Base-by-base conservation (phyloP, 192 early-diverging fungal species). In the Coemansia sp. region DNA sequence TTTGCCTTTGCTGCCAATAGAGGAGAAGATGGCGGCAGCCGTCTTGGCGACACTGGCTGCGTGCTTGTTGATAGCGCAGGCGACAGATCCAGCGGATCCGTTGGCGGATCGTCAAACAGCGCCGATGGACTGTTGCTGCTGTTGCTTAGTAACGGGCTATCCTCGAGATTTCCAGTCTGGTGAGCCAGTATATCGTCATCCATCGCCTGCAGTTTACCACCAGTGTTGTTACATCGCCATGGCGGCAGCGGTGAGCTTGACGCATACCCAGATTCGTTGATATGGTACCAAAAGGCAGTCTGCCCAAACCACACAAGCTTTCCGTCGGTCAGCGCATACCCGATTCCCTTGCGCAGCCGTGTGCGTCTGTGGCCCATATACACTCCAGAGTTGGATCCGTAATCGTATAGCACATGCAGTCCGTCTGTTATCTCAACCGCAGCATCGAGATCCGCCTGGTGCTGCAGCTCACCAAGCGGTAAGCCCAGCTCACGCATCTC, bases 231-330 rank as follows among this genome's bases (percentile, higher is more conserved):
- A 3, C 68, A 54, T 32, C 65, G 64, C 80, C 80, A 82, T 11
- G 80, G 80, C 61, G 79, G 79, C 41, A 61, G 15, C 5, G 76
- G 76, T 38, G 74, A 70, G 62, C 42, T 49, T 53, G 75, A 69
- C 39, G 39, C 61, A 16, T 41, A 40, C 2, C n/a, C 21, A 10
- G 12, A 39, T 6, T 59, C 61, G 41, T 62, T 23, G 0, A 74
- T 49, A 7, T 63, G 80, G 66, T 76, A 82, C 80, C 80, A 82
- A 53, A 71, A 82, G 9, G 65, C 47, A 15, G 26, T 9, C 11
- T 19, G 43, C 32, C 71, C 75, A 9, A 82, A 52, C 64, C 68
- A 64, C 42, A 82, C 43, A 23, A 74, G 64, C 68, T 77, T 76
- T 38, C 80, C 80, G 45, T 82, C 80, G 4, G 40, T 16, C 15